phyloP scores from a whole-genome alignment of 2,329 filamentous ascomycete species.

The Ophiostoma tasmaniense region DNA sequence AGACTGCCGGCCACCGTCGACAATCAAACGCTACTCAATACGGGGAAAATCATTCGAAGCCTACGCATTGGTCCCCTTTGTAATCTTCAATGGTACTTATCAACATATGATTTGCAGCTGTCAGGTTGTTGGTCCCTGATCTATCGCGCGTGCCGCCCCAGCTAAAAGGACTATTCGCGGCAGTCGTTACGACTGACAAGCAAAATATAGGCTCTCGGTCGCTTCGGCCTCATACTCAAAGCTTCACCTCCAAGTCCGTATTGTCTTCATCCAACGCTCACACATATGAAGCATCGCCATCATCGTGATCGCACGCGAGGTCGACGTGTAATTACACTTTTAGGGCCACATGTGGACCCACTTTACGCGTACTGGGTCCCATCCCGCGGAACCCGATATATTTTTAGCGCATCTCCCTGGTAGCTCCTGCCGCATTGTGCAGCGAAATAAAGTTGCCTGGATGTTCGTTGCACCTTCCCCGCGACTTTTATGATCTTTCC shows the following conservation, averaged over 20 bases:
- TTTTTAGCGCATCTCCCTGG: constrained; percentile 3
- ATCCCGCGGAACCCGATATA: neutral
- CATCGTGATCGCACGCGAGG: neutral
- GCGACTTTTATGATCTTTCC: neutral
- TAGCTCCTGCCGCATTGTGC: neutral
- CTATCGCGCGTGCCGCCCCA: too few relatives aligned
- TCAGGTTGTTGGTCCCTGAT: neutral
- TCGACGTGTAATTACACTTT: neutral
- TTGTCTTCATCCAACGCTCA: neutral
- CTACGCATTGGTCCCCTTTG: neutral
- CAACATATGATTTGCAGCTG: neutral
- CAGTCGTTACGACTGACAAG: too few relatives aligned
- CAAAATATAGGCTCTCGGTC: too few relatives aligned
- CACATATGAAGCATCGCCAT: neutral
- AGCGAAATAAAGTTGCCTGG: neutral
- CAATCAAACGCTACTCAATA: neutral
- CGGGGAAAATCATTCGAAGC: neutral
- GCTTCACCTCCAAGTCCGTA: too few relatives aligned
- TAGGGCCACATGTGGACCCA: neutral
- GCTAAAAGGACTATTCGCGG: too few relatives aligned
- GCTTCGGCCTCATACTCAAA: too few relatives aligned
- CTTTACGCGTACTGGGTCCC: neutral
- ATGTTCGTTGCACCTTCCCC: neutral
- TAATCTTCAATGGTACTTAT: neutral
- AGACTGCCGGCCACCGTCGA: neutral